These are phyloP conservation scores for Cytospora chrysosperma DNA, from an alignment of 2,329 filamentous ascomycete genomes.

Conservation along the genomic window DNA sequence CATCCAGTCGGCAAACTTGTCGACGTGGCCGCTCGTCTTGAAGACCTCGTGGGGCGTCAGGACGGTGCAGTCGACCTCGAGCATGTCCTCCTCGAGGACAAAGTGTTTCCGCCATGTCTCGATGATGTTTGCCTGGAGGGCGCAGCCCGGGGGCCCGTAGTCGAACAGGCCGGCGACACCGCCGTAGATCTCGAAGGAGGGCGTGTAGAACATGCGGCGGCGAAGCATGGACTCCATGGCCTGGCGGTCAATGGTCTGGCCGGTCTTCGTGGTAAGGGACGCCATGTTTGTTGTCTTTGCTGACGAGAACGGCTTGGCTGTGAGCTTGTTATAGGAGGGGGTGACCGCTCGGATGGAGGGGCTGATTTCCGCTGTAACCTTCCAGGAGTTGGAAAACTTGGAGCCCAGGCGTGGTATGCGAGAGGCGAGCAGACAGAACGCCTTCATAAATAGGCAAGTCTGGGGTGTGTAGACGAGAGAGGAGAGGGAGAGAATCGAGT, in stretches of 20 bases:
- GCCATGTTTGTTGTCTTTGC: slow-evolving; percentile 18
- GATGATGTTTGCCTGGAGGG: slow-evolving; percentile 83
- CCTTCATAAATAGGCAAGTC: slow-evolving; percentile 31
- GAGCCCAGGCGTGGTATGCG: slow-evolving; percentile 29
- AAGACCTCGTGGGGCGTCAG: slow-evolving; percentile 90
- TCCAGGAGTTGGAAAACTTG: slow-evolving; percentile 22
- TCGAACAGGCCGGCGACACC: slow-evolving; percentile 88
- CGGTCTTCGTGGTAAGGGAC: slow-evolving; percentile 71
- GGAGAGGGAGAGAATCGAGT: not conserved
- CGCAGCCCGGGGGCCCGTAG: slow-evolving; percentile 86
- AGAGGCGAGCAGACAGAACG: slow-evolving; percentile 23
- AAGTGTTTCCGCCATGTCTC: slow-evolving; percentile 93
- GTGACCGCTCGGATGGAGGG: slow-evolving; percentile 16
- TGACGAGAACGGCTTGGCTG: not conserved
- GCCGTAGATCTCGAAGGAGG: slow-evolving; percentile 93
- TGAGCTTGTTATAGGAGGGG: slow-evolving; percentile 1
- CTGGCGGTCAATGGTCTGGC: slow-evolving; percentile 82
- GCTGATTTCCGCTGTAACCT: slow-evolving; percentile 13
- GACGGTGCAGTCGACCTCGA: slow-evolving; percentile 92
- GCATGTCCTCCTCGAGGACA: slow-evolving; percentile 89
- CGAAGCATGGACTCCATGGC: slow-evolving; percentile 82
- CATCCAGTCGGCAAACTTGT: slow-evolving; percentile 99
- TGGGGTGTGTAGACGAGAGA: not conserved
- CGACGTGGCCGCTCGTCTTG: slow-evolving; percentile 94
- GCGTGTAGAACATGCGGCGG: slow-evolving; percentile 90